Evolutionary conservation across 441 rosid species (phyloP), one percentile per base, ranked within the genome.

Genomic region (Breynia disticha): DNA sequence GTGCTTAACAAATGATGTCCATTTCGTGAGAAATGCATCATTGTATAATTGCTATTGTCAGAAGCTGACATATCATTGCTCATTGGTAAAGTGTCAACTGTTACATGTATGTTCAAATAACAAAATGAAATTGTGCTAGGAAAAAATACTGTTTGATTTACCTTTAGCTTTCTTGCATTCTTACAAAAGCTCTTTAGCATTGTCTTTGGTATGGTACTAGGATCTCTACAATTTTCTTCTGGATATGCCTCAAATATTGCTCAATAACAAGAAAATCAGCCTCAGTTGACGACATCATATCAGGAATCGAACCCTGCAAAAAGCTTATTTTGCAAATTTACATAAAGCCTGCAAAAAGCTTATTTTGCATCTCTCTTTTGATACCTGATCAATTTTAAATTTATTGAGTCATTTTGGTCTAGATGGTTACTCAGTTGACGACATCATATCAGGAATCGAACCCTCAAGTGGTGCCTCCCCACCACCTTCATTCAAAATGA

Each of bases 381-480:
- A 28, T 3, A 28, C 8, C 35, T 28, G 3, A 28, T 28, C 35
- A 4, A 28, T 28, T 28, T 24, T 28, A 3, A 28, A 28, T n/a
- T n/a, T n/a, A n/a, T n/a, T n/a, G n/a, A 2, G 8, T 28, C 35
- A 28, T 28, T 28, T 28, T 28, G 35, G 35, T 28, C 35, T 28
- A 9, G 3, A 28, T 28, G 80, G 83, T 74, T 42, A 91, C 98
- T 88, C 98, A 45, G 97, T 91, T 58, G 98, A 88, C 68, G 98
- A 88, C 61, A 90, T 88, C 95, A 91, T 91, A 76, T 91, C 98
- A 1, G 95, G 97, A 59, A 91, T 84, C 11, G 90, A 82, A 47
- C 98, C 98, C 75, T 88, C 98, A 53, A 88, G 97, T 19, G 98
- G 98, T 60, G 70, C 84, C 70, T 88, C 98, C 48, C 90, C 95